Evolutionary conservation across 441 rosid genomes (phyloP), one percentile per base, ranked within the genome.

Genomic region (Populus hybrid): DNA sequence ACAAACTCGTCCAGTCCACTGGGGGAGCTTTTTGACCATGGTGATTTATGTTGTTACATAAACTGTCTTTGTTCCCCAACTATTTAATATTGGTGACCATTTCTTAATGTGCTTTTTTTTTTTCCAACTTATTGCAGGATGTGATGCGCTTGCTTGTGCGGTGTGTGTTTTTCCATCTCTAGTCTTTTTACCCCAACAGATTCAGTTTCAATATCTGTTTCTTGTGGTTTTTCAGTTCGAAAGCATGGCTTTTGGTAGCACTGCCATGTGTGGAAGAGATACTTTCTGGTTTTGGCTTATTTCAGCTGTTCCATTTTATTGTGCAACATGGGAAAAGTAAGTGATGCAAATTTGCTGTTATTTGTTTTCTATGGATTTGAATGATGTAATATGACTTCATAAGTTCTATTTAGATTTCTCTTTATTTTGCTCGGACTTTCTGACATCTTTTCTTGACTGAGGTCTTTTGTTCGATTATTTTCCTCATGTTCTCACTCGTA

Each of bases 141-240:
- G 99, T 30, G 99, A 96, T 90, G 99, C 99, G 3, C 98, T 94
- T 80, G 99, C 94, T 46, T 96, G 99, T 86, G 99, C 98, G 83
- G 99, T 94, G 89, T 80, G 93, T 78, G 42, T 79, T 83, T 83
- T 46, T 68, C 70, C 34, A 57, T 74, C 75, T 72, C 65, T 68
- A 35, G 69, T 75, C 53, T 18, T 65, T 71, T 30, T 40, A 40
- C 63, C 66, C 35, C 78, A 32, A 38, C 69, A 36, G 53, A 30
- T 74, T 2, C 69, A 76, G n/a, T 10, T 76, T 78, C 74, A 79
- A 75, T 53, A 30, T 21, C 8, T 79, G 30, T 75, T 76, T 38
- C 32, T 67, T 28, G 36, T 38, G 80, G 63, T 69, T 80, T 72
- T 78, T 72, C 89, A 94, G 95, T 93, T 96, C 74, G 98, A 96